Evolutionary conservation across 1,284 basidiomycete genomes (phyloP), one percentile per base, ranked within the genome.

Genomic region (Mrakiaceae sp.): DNA sequence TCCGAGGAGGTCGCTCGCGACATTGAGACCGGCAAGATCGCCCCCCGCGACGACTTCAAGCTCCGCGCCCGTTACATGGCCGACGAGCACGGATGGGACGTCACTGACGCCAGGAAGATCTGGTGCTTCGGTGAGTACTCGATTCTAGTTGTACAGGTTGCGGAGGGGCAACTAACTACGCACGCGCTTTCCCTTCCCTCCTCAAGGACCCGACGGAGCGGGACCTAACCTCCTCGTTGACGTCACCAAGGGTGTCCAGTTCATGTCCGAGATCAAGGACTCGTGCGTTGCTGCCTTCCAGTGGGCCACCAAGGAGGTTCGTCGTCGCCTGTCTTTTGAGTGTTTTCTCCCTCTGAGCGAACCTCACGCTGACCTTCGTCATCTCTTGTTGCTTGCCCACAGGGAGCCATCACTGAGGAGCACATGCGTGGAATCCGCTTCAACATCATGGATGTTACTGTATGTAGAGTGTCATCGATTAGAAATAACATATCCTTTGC

Each of bases 211-310:
- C 70, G 96, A 99, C 73, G 97, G 91, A 66, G 94, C 90, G 71
- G 96, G 96, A 67, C 87, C 96, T 69, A 99, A 98, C 82, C 78
- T 99, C 78, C 81, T 99, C 77, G 90, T 97, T 73, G 96, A 98
- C 81, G 90, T 88, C 73, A 97, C 96, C 75, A 99, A 98, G 85
- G 95, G 93, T 83, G 94, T 98, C 68, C 92, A 95, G 75, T 94
- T 93, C 80, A 81, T 94, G 71, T 92, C 90, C 76, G 96, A 99
- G 84, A 98, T 98, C 84, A 99, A 99, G 84, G 96, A 99, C 79
- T 98, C 95, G 71, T 97, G 93, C 77, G 85, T 98, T 77, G 95
- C 95, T 75, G 95, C 93, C 67, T 93, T 98, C 87, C 96, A 98
- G 80, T 98, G 95, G 96, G 96, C 94, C 65, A 89, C 92, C 69